Base-by-base conservation (phyloP, 2,329 filamentous ascomycete species). In the Graphilbum fragrans region DNA sequence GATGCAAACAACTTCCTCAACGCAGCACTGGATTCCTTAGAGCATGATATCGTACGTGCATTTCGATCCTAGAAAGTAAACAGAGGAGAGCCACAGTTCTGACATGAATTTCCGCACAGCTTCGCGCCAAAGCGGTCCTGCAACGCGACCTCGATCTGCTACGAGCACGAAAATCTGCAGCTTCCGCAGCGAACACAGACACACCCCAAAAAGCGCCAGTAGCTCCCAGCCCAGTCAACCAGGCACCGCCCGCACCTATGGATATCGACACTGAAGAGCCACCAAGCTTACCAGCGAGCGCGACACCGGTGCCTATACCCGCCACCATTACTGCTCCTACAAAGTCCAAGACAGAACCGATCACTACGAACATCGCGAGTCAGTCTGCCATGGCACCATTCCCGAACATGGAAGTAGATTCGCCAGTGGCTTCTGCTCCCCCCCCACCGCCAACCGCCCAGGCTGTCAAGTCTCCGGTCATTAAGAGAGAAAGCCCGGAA, bases 401-500 rank as follows among this genome's bases (percentile, higher is more conserved):
- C 46, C 68, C 72, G 2, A 69, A 75, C 47, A 75, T 75, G 69
- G 70, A 69, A 22, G 63, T 72, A 56, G 66, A 62, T 62, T 32
- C 45, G 49, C 59, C 35, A 4, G 32, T 35, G 5, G 9, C 27
- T 2, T 31, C 36, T n/a, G 22, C 20, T 33, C 19, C 17, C 31
- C 18, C 38, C 14, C 8, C 8, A 17, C 38, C 11, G 37, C 46
- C 56, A 16, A 31, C 36, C n/a, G 22, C 14, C 29, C 29, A 10
- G 16, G 12, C 27, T 7, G 36, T 8, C 35, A 41, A 45, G 22
- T 38, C 41, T 10, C 45, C 43, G 6, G 29, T 17, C 2, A 17
- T 39, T 3, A 43, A 44, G 17, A 40, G 40, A 5, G 32, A 34
- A 34, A 17, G n/a, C 19, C 17, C 17, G 32, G 44, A 49, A 17